A percentile compares a stretch with the other conserved stretches of the same genome.
phyloP scores from a whole-genome alignment of 2,329 filamentous ascomycete species.

The Pseudogymnoascus sp. region DNA sequence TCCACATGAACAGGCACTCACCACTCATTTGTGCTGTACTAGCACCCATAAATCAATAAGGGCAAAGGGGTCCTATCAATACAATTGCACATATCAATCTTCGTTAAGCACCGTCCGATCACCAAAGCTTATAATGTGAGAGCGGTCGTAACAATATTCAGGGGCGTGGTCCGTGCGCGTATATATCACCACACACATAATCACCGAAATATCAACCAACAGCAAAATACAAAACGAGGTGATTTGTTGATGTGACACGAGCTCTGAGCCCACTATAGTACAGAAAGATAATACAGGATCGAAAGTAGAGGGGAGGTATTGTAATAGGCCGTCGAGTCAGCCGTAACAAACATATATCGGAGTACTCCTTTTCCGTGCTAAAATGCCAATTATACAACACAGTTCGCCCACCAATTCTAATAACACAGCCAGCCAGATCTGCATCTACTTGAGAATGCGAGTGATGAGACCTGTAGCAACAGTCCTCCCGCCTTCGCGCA shows the following conservation, averaged over 20 bases:
- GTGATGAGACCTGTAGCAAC: constrained; percentile 80
- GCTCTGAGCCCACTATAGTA: constrained; percentile 2
- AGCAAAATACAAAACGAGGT: neutral
- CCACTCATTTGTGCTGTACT: neutral
- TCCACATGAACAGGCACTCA: neutral
- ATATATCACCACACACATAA: neutral
- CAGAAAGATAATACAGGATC: constrained; percentile 2
- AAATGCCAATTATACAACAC: constrained; percentile 11
- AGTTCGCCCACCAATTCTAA: constrained; percentile 1
- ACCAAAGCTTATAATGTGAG: neutral
- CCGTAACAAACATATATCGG: constrained; percentile 8
- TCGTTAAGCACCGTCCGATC: neutral
- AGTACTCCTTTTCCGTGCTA: constrained; percentile 10
- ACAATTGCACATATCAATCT: neutral
- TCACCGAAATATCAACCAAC: neutral
- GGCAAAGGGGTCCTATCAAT: neutral
- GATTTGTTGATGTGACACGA: constrained; percentile 5
- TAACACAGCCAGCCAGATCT: neutral
- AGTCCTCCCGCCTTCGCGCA: constrained; percentile 91
- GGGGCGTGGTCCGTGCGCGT: neutral
- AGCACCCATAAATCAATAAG: neutral
- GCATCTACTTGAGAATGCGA: constrained; percentile 49
- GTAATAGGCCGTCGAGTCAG: neutral
- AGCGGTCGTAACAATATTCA: neutral
- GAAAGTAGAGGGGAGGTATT: constrained; percentile 3